phyloP scores from a whole-genome alignment of 2,329 filamentous ascomycete species.

The Sporothrix pallida region DNA sequence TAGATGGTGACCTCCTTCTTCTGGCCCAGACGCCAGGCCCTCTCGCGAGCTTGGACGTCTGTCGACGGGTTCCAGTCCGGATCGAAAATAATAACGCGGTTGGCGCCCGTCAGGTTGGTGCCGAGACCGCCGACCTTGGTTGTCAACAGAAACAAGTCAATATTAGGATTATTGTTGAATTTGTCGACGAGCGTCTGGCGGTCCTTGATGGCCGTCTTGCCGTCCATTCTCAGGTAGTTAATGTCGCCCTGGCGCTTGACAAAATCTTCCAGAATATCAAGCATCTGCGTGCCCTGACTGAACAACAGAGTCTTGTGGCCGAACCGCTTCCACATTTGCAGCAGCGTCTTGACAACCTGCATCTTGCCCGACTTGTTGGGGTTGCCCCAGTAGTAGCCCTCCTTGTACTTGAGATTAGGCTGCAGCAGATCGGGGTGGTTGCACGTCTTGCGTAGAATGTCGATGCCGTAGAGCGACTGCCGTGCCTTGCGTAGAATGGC shows the following conservation, averaged over 20 bases:
- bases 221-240: conserved; percentile 89
- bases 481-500: conserved; percentile 76
- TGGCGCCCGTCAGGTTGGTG: conserved; percentile 91
- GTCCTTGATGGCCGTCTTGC: conserved; percentile 83
- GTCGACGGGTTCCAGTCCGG: conserved; percentile 99
- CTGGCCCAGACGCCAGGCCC: conserved; percentile 94
- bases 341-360: conserved; percentile 86
- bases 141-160: conserved; percentile 90
- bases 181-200: conserved; percentile 90
- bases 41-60: conserved; percentile 90
- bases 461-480: conserved; percentile 86
- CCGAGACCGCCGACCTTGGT: conserved; percentile 95
- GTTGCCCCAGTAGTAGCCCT: conserved; percentile 77
- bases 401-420: conserved; percentile 59
- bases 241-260: conserved; percentile 70
- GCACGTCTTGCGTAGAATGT: conserved; percentile 92
- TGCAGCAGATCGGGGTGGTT: conserved; percentile 93
- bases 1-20: conserved; percentile 96
- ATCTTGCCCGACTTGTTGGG: conserved; percentile 88
- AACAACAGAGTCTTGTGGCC: conserved; percentile 95
- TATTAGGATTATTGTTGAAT: conserved; percentile 80
- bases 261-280: conserved; percentile 89
- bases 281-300: conserved; percentile 91
- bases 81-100: conserved; percentile 97
- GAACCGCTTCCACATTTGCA: conserved; percentile 86